Evolutionary conservation across 495 filamentous ascomycete genomes (phyloP), one percentile per base, ranked within the genome.

Genomic region (Neurospora terricola): DNA sequence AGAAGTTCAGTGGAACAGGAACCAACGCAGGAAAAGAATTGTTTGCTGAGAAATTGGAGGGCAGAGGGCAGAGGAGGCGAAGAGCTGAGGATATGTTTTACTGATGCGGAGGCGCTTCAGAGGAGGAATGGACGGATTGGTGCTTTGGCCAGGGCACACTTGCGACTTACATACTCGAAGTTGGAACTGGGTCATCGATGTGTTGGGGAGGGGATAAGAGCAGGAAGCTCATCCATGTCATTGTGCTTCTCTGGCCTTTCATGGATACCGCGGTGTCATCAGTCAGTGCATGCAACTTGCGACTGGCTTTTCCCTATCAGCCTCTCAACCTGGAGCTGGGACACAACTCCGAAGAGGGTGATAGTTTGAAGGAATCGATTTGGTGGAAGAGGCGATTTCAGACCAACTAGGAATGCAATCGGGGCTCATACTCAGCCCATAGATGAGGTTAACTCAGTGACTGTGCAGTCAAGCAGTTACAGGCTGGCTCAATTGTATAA

Each of bases 11-110:
- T 11, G 39, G 14, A 14, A 16, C 69, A 72, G 86, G 84, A 18
- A 66, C 23, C 54, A 93, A 93, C 80, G 81, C 88, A 7, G 88
- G 88, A 36, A 94, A 93, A 81, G 92, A 94, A 78, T 81, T 94
- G 8, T 93, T 94, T 72, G 81, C 81, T 2, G 84, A 86, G 38
- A 83, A 81, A 71, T 38, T 87, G 7, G 85, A 85, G 43, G 84
- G 83, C 3, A 80, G 86, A 74, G 78, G 82, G 0, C 75, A 79
- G 54, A 82, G 81, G 70, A 81, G 88, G 70, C 84, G 86, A 72
- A 86, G 78, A 74, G 87, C 87, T 0, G 86, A 86, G 69, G 87
- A 89, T 76, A 77, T 86, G 71, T 89, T 89, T 76, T 80, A 83
- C 62, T 88, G 73, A 84, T 42, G 27, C 23, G 27, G 16, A 34